Base-by-base conservation (phyloP, 2,329 filamentous ascomycete genomes). In the Simplicillium sp. region DNA sequence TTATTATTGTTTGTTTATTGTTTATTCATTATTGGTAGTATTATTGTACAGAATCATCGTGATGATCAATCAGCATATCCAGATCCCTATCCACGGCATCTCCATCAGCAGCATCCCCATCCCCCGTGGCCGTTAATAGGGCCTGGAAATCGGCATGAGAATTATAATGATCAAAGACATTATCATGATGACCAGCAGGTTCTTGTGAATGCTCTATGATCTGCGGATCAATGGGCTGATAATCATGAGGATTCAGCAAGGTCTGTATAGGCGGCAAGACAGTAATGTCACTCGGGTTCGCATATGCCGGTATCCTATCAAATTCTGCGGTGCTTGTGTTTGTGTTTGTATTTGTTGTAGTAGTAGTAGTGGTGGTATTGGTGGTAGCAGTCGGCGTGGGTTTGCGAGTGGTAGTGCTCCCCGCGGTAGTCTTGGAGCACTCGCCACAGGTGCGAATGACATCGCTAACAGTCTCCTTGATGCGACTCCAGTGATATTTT, bases 391-490 rank as follows among this genome's bases (percentile, higher is more conserved):
- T 58, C 85, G 85, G 46, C 78, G n/a, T n/a, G 6, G 20, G 20
- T 25, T 25, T 25, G 20, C 20, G 20, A 6, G 20, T 5, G 9
- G 5, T 25, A 25, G 20, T 25, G 20, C 20, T n/a, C n/a, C n/a
- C 20, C 5, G 20, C 73, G 31, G 77, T 67, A 53, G 94, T 87
- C 63, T 90, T 94, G 67, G 20, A 25, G 9, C 90, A 97, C 57
- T 94, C 82, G 7, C 75, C 66, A 62, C 92, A 98, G 54, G 92
- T 90, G 52, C 86, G 83, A 62, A 97, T 95, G 52, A 95, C 89
- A 58, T 90, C 82, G 58, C 84, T 92, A 46, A 96, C 92, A 1
- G 90, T 97, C 64, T 96, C 89, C 61, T 97, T 98, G 67, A 97
- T 97, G 46, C 90, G 79, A 37, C 94, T 89, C 92, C 92, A 98